Percentiles rank a stretch among this genome's conserved stretches.
Evolutionary conservation across 2,329 filamentous ascomycete genomes (phyloP).

Genomic region (Chalaropsis thielavioides): DNA sequence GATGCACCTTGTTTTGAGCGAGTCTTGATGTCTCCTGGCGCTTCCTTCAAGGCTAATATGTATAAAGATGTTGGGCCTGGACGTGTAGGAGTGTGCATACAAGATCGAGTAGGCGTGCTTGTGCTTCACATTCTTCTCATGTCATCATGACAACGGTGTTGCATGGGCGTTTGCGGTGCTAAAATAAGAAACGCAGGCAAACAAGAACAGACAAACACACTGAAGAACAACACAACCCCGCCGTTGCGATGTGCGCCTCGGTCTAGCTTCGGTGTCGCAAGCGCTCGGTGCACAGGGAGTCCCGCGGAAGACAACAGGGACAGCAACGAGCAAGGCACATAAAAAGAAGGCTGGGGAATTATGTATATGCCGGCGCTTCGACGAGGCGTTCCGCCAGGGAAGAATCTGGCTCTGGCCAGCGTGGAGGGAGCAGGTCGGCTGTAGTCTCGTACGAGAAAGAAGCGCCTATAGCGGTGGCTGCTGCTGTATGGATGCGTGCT

Average conservation of each 20-base stretch:
- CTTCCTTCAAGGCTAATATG: neutral
- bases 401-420: neutral
- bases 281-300: neutral
- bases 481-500: neutral
- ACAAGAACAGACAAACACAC: neutral
- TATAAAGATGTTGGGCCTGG: neutral
- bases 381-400: neutral
- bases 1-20: neutral
- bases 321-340: neutral
- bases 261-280: neutral
- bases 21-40: neutral
- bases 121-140: neutral
- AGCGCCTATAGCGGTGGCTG: neutral
- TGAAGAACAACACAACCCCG: neutral
- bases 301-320: neutral
- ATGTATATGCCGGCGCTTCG: neutral
- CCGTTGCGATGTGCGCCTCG: neutral
- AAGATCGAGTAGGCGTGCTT: neutral
- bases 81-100: neutral
- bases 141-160: conserved; percentile 3
- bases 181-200: neutral
- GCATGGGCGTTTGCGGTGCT: neutral
- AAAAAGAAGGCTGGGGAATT: neutral
- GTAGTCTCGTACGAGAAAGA: neutral
- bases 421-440: neutral